A percentile compares a stretch with the other conserved stretches of the same genome.
These are phyloP conservation scores for Magnusiomyces fungicola DNA, from an alignment of 1,139 yeast genomes.

Conservation along the genomic window DNA sequence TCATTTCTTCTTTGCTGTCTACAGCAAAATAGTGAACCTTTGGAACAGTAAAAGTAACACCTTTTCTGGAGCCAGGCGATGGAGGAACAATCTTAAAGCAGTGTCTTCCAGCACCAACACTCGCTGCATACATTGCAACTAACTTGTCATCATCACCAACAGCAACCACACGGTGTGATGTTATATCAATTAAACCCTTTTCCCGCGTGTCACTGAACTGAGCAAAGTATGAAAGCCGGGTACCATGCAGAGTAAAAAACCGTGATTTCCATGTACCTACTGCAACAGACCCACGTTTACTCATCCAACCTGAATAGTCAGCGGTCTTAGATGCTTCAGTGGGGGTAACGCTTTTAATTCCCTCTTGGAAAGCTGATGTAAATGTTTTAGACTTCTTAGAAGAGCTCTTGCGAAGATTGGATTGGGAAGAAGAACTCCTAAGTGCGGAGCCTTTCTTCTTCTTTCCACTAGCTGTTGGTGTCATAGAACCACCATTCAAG, in stretches of 20 bases:
- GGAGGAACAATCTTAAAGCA: conserved; percentile 95
- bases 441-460: conserved; percentile 18
- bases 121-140: conserved; percentile 81
- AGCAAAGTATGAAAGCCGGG: conserved; percentile 81
- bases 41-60: conserved; percentile 93
- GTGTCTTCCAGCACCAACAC: conserved; percentile 85
- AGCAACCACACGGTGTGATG: conserved; percentile 86
- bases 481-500: not conserved
- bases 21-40: conserved; percentile 95
- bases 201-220: conserved; percentile 76
- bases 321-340: conserved; percentile 73
- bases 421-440: conserved; percentile 26
- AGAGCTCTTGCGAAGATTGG: conserved; percentile 18
- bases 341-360: conserved; percentile 70
- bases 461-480: not conserved
- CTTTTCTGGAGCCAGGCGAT: conserved; percentile 93
- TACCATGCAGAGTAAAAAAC: conserved; percentile 84
- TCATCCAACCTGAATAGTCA: conserved; percentile 88
- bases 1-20: conserved; percentile 83
- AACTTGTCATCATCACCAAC: conserved; percentile 70
- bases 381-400: conserved; percentile 35
- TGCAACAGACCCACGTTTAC: conserved; percentile 81
- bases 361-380: conserved; percentile 93
- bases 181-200: conserved; percentile 89
- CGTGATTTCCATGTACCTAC: conserved; percentile 87